These are phyloP conservation scores for Begonia peltatifolia DNA, from an alignment of 306 rosid species.

Conservation along the genomic window DNA sequence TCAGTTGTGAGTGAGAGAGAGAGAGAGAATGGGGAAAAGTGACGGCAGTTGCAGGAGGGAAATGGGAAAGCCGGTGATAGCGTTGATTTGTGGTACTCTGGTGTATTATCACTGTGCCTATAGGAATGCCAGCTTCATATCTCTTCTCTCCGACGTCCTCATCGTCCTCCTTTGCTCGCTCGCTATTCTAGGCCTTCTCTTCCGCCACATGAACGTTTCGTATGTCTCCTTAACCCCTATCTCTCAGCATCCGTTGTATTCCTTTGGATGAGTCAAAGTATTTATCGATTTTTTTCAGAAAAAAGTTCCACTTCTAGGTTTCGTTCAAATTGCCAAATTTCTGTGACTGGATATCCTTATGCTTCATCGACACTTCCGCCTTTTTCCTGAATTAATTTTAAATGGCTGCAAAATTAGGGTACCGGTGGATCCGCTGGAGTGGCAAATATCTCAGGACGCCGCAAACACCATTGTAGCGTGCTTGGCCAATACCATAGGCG, in stretches of 20 bases:
- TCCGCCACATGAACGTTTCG: slow-evolving; percentile 70
- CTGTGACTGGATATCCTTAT: too few species aligned
- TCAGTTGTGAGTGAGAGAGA: background rate
- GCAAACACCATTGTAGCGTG: slow-evolving; percentile 66
- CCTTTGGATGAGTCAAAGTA: background rate
- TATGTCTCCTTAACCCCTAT: background rate
- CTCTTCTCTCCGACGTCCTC: slow-evolving; percentile 77
- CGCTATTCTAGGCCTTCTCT: slow-evolving; percentile 92
- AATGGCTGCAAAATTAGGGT: slow-evolving; percentile 32
- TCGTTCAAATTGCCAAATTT: too few species aligned
- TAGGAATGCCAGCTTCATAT: slow-evolving; percentile 48
- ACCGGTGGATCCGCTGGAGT: slow-evolving; percentile 89
- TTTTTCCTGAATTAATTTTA: background rate
- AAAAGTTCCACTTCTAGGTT: too few species aligned
- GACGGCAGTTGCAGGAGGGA: slow-evolving; percentile 11
- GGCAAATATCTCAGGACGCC: slow-evolving; percentile 90
- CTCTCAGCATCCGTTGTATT: background rate
- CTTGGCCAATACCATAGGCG: slow-evolving; percentile 79
- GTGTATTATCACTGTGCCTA: slow-evolving; percentile 84
- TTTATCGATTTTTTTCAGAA: too few species aligned
- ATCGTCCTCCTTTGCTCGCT: slow-evolving; percentile 91
- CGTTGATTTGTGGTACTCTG: slow-evolving; percentile 42
- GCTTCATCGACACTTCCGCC: background rate
- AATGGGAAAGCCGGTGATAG: slow-evolving; percentile 35
- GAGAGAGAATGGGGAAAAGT: background rate